Conservation (phyloP, 2,329 filamentous ascomycete species). For the Neopestalotiopsis sp. region DNA sequence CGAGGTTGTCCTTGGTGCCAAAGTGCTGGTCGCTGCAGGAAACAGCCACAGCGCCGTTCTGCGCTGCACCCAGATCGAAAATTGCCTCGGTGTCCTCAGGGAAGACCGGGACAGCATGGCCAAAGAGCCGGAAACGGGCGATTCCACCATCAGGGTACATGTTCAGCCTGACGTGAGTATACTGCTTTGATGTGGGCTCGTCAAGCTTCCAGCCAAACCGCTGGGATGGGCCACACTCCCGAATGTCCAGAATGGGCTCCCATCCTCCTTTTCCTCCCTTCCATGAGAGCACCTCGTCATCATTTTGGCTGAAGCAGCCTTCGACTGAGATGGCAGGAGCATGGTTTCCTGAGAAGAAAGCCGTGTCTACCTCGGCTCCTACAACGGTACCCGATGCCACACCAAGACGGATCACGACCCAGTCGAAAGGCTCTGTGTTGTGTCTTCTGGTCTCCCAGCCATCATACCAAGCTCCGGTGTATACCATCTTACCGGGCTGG, state of each 20-base stretch:
- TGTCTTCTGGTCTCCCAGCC: slow-evolving; percentile 73
- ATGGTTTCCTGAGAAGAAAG: slow-evolving; percentile 83
- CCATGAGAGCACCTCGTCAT: slow-evolving; percentile 69
- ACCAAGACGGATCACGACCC: slow-evolving; percentile 68
- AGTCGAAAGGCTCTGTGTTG: slow-evolving; percentile 69
- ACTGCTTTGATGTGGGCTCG: slow-evolving; percentile 64
- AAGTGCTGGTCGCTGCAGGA: slow-evolving; percentile 86
- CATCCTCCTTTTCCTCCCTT: slow-evolving; percentile 64
- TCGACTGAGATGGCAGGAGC: slow-evolving; percentile 80
- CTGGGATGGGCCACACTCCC: slow-evolving; percentile 76
- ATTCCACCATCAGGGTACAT: slow-evolving; percentile 90
- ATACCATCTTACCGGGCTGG: slow-evolving; percentile 71
- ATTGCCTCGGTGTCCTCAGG: slow-evolving; percentile 67
- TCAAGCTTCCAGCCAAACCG: slow-evolving; percentile 75
- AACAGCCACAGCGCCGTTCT: slow-evolving; percentile 78
- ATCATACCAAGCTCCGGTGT: slow-evolving; percentile 73
- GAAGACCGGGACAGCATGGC: slow-evolving; percentile 77
- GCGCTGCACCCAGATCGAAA: slow-evolving; percentile 77
- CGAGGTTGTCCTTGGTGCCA: slow-evolving; percentile 78
- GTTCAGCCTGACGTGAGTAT: slow-evolving; percentile 79
- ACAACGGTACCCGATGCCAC: slow-evolving; percentile 74
- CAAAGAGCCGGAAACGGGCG: slow-evolving; percentile 78
- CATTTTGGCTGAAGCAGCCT: slow-evolving; percentile 70
- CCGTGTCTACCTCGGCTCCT: slow-evolving; percentile 80
- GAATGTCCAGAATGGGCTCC: slow-evolving; percentile 72